These are phyloP conservation scores for Tinospora cordifolia DNA, from an alignment of 164 flowering plant species.

Conservation along the genomic window DNA sequence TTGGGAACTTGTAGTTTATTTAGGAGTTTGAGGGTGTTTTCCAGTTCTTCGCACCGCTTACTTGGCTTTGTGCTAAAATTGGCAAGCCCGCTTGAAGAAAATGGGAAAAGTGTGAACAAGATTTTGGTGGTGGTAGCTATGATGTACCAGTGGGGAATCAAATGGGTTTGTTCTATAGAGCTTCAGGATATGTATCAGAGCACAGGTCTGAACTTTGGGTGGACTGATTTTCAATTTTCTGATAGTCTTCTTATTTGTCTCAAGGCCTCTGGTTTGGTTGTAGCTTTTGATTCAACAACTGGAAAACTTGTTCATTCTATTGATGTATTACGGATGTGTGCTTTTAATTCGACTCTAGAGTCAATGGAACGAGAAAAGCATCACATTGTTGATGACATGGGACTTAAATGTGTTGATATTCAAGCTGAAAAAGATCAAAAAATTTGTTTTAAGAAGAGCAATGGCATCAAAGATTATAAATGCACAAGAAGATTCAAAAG, in stretches of 20 bases:
- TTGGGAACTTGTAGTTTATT: constrained; percentile 16
- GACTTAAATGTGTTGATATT: constrained; percentile 7
- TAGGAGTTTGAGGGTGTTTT: constrained; percentile 61
- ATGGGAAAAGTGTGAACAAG: constrained; percentile 19
- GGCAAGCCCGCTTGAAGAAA: constrained; percentile 23
- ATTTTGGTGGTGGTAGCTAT: constrained; percentile 43
- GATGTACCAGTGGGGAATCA: constrained; percentile 49
- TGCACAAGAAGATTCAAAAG: constrained; percentile 41
- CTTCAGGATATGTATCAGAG: constrained; percentile 31
- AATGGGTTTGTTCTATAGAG: constrained; percentile 66
- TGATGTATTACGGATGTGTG: constrained; percentile 43
- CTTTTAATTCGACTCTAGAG: constrained; percentile 22
- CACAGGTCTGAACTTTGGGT: constrained; percentile 30
- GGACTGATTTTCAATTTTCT: constrained; percentile 76
- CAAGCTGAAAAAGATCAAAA: constrained; percentile 17
- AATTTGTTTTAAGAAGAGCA: constrained; percentile 9
- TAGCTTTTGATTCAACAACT: constrained; percentile 41
- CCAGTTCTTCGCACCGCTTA: constrained; percentile 47
- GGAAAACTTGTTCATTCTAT: constrained; percentile 49
- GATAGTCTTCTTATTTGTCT: constrained; percentile 67
- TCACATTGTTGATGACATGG: constrained; percentile 12
- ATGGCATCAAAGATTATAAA: constrained; percentile 5
- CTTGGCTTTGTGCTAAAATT: constrained; percentile 57
- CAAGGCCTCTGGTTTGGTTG: constrained; percentile 47
- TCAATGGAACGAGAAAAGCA: constrained; percentile 16